Conservation (phyloP, 2,329 filamentous ascomycete species). For the Botrytis paeoniae region DNA sequence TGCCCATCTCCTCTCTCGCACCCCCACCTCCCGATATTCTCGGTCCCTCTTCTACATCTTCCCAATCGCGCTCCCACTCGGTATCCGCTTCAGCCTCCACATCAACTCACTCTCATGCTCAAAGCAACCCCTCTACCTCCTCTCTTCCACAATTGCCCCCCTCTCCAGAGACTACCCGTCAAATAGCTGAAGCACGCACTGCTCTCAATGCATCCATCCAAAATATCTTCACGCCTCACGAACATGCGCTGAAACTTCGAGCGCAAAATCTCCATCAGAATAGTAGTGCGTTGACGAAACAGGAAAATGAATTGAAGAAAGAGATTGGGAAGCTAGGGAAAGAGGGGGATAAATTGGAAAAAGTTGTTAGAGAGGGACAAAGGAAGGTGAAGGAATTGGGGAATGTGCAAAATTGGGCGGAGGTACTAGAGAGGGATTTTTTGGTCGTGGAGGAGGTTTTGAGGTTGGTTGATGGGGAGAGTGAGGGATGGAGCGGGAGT, state of each 20-base stretch:
- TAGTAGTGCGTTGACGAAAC: slow-evolving; percentile 59
- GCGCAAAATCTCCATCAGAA: slow-evolving; percentile 69
- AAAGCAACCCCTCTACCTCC: slow-evolving; percentile 12
- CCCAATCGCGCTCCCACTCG: background rate
- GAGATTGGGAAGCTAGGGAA: slow-evolving; percentile 58
- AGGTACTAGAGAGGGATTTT: slow-evolving; percentile 71
- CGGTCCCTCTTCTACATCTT: background rate
- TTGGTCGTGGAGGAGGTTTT: slow-evolving; percentile 63
- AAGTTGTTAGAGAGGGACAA: slow-evolving; percentile 60
- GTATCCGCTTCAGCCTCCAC: slow-evolving; percentile 3
- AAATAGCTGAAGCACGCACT: slow-evolving; percentile 54
- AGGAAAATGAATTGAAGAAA: slow-evolving; percentile 63
- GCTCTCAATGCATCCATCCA: slow-evolving; percentile 54
- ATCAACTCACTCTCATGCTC: slow-evolving; percentile 12
- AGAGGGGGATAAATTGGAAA: slow-evolving; percentile 63
- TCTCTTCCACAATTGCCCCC: slow-evolving; percentile 20
- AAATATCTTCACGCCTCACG: slow-evolving; percentile 64
- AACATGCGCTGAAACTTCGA: slow-evolving; percentile 64
- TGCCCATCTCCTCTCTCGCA: slow-evolving; percentile 14
- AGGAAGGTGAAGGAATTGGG: slow-evolving; percentile 72
- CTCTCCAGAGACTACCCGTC: slow-evolving; percentile 33
- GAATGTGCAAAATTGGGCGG: slow-evolving; percentile 83
- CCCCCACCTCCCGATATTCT: background rate
- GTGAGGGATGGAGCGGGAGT: slow-evolving; percentile 26
- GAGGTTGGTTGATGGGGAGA: slow-evolving; percentile 48